A percentile compares a stretch with the other conserved stretches of the same genome.
phyloP scores from a whole-genome alignment of 2,329 filamentous ascomycete genomes.

The Cercospora janseana region DNA sequence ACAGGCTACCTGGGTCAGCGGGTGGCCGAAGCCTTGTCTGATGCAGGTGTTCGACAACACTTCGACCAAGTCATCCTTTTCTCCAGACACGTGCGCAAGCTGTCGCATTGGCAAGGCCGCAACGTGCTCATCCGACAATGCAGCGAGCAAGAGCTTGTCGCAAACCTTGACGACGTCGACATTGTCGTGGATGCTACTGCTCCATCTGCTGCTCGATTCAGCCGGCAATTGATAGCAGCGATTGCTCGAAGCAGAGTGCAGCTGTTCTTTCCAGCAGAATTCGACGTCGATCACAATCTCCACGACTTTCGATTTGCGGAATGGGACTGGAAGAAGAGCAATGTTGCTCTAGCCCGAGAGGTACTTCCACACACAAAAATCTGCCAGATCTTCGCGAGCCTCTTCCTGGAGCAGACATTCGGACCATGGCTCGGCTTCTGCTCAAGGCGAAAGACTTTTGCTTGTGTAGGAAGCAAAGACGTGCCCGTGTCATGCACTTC shows the following conservation, averaged over 20 bases:
- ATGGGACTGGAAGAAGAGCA: conserved; percentile 10
- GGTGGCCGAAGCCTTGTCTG: conserved; percentile 7
- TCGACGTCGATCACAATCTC: conserved; percentile 11
- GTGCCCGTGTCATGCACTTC: conserved; percentile 10
- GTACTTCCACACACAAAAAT: conserved; percentile 7
- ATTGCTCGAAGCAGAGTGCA: conserved; percentile 1
- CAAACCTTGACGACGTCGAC: neutral
- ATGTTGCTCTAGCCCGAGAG: conserved; percentile 1
- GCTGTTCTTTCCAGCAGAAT: conserved; percentile 14
- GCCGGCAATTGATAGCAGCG: conserved; percentile 4
- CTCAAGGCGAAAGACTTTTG: conserved; percentile 1
- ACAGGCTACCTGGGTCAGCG: conserved; percentile 5
- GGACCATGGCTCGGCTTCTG: conserved; percentile 13
- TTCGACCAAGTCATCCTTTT: conserved; percentile 4
- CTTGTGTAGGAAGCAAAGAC: conserved; percentile 14
- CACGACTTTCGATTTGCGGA: conserved; percentile 13
- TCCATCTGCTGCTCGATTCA: conserved; percentile 8
- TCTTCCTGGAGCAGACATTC: conserved; percentile 10
- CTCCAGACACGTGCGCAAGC: conserved; percentile 4
- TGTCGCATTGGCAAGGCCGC: conserved; percentile 7
- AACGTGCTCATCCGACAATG: neutral
- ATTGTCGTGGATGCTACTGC: conserved; percentile 13
- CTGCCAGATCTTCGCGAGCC: conserved; percentile 12
- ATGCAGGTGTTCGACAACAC: neutral
- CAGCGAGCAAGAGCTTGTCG: neutral